Percentiles rank a stretch among this genome's conserved stretches.
These are phyloP conservation scores for Russula griseocarnosa DNA, from an alignment of 768 basidiomycete genomes.

Conservation along the genomic window DNA sequence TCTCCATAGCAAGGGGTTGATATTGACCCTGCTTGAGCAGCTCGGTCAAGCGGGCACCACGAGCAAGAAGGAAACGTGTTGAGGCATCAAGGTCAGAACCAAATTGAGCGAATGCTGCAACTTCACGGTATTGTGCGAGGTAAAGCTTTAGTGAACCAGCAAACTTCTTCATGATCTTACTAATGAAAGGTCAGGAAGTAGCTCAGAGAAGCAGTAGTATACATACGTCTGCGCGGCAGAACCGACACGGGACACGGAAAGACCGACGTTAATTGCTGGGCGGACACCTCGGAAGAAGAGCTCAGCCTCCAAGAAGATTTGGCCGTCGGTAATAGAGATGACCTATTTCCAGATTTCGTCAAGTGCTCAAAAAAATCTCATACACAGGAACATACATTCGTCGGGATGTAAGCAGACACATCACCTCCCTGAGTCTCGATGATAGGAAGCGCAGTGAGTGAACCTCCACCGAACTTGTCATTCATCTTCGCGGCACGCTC, in stretches of 20 bases:
- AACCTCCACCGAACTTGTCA: slow-evolving; percentile 98
- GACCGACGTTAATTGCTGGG: slow-evolving; percentile 99
- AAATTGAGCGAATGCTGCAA: slow-evolving; percentile 98
- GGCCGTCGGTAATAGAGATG: slow-evolving; percentile 99
- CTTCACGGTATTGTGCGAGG: slow-evolving; percentile 99
- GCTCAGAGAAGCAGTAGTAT: background rate
- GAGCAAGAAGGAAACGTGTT: slow-evolving; percentile 94
- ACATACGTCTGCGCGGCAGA: slow-evolving; percentile 98
- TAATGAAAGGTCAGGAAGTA: slow-evolving; percentile 32
- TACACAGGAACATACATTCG: slow-evolving; percentile 56
- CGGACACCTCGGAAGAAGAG: slow-evolving; percentile 99
- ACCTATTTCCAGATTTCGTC: slow-evolving; percentile 50
- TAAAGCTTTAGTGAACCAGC: slow-evolving; percentile 99
- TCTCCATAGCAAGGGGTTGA: slow-evolving; percentile 88
- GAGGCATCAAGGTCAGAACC: slow-evolving; percentile 99
- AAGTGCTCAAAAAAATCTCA: background rate
- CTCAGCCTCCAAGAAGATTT: slow-evolving; percentile 99
- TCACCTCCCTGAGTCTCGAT: slow-evolving; percentile 99
- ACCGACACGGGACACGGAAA: slow-evolving; percentile 99
- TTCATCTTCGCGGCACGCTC: slow-evolving; percentile 99
- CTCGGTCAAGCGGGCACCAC: slow-evolving; percentile 98
- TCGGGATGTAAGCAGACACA: slow-evolving; percentile 98
- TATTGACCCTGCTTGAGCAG: slow-evolving; percentile 98
- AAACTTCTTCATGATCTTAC: slow-evolving; percentile 99
- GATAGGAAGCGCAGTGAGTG: slow-evolving; percentile 97